Evolutionary conservation across 1,284 basidiomycete species (phyloP).

Genomic region (Ceraceosorus guamensis): DNA sequence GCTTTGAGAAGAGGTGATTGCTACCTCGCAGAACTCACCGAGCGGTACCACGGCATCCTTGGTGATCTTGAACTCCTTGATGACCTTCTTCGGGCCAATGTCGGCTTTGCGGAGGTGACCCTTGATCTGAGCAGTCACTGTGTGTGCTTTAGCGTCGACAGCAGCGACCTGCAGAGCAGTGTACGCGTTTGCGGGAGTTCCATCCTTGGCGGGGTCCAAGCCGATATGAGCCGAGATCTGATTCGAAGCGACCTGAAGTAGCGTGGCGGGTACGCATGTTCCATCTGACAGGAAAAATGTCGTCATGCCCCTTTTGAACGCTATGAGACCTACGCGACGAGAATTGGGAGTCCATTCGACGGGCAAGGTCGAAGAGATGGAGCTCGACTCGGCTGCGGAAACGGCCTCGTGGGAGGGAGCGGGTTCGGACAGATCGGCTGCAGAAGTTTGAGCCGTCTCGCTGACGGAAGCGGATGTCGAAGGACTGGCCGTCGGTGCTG

Average conservation of each 20-base stretch:
- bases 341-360: conserved; percentile 84
- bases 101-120: conserved; percentile 81
- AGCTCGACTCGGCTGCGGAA: too few relatives aligned
- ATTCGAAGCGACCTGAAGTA: conserved; percentile 69
- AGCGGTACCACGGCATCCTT: conserved; percentile 81
- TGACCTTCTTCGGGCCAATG: conserved; percentile 70
- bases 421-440: too few relatives aligned
- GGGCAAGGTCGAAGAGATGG: too few relatives aligned
- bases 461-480: too few relatives aligned
- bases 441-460: too few relatives aligned
- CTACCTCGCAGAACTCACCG: conserved; percentile 54
- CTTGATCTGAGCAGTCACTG: conserved; percentile 73
- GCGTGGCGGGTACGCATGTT: conserved; percentile 77
- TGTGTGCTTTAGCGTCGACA: conserved; percentile 54
- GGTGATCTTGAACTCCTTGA: conserved; percentile 83
- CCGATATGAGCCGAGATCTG: conserved; percentile 31
- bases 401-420: too few relatives aligned
- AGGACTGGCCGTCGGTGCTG: too few relatives aligned
- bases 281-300: conserved; percentile 86
- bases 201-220: conserved; percentile 9
- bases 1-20: conserved; percentile 4
- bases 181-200: conserved; percentile 15
- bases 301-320: conserved; percentile 92
- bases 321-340: conserved; percentile 77
- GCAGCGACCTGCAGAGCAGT: conserved; percentile 51